phyloP scores from a whole-genome alignment of 2,329 filamentous ascomycete species.

The Stachybotrys chartarum region DNA sequence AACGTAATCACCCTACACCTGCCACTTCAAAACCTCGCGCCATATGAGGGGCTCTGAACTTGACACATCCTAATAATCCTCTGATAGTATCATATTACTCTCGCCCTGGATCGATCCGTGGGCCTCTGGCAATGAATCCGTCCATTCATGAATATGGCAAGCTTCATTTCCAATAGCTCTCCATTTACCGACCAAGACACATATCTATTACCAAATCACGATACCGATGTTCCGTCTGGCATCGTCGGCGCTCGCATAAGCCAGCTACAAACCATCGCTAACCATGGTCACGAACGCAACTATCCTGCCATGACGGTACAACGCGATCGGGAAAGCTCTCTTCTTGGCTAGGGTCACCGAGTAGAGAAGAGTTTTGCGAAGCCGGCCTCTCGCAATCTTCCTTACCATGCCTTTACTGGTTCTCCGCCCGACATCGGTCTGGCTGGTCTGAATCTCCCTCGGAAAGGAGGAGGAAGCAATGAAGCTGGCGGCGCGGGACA shows the following conservation, averaged over 20 bases:
- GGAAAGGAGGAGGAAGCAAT: not conserved
- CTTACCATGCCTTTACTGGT: slow-evolving; percentile 1
- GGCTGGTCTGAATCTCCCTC: not conserved
- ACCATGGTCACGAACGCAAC: slow-evolving; percentile 4
- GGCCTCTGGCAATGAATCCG: not conserved
- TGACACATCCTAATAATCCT: no score
- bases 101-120: no score
- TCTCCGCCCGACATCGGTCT: not conserved
- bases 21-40: no score
- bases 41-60: no score
- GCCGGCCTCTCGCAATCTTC: slow-evolving; percentile 14
- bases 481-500: not conserved
- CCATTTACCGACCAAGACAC: slow-evolving; percentile 2
- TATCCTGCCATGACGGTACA: slow-evolving; percentile 5
- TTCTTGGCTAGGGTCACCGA: slow-evolving; percentile 19
- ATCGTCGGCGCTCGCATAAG: slow-evolving; percentile 21
- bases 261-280: slow-evolving; percentile 15
- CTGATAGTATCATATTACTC: not conserved
- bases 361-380: slow-evolving; percentile 14
- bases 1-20: no score
- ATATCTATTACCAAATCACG: slow-evolving; percentile 3
- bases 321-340: slow-evolving; percentile 15
- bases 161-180: slow-evolving; percentile 4
- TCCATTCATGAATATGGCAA: not conserved
- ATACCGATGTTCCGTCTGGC: slow-evolving; percentile 14